A percentile compares a stretch with the other conserved stretches of the same genome.
Evolutionary conservation across 441 rosid genomes (phyloP).

Genomic region (Kokia cookei): DNA sequence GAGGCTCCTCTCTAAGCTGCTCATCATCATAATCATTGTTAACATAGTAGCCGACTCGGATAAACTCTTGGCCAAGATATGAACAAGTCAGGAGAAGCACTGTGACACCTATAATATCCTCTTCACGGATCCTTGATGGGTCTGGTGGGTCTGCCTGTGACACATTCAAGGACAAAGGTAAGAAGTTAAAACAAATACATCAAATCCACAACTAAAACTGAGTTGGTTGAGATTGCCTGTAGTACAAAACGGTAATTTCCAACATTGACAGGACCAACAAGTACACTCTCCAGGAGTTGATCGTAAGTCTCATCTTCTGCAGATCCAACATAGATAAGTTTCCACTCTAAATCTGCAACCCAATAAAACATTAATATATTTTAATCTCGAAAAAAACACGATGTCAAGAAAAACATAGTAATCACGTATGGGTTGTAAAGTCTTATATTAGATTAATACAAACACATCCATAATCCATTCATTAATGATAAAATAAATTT

Average conservation of each 20-base stretch:
- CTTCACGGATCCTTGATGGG: conserved; percentile 67
- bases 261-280: conserved; percentile 74
- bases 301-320: conserved; percentile 80
- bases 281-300: conserved; percentile 67
- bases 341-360: conserved; percentile 65
- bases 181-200: background rate
- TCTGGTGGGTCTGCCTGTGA: conserved; percentile 76
- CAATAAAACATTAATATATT: background rate
- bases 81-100: conserved; percentile 73
- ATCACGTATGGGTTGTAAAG: background rate
- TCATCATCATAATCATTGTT: conserved; percentile 77
- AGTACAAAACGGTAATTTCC: conserved; percentile 61
- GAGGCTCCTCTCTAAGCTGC: conserved; percentile 73
- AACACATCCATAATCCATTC: background rate
- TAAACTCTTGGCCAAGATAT: conserved; percentile 66
- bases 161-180: background rate
- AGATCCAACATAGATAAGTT: conserved; percentile 74
- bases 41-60: conserved; percentile 69
- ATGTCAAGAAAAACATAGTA: background rate
- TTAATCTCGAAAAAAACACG: background rate
- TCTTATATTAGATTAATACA: background rate
- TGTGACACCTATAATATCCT: conserved; percentile 74
- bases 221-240: conserved; percentile 23
- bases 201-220: background rate
- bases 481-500: background rate